Evolutionary conservation across 2,329 filamentous ascomycete genomes (phyloP).

Genomic region (Pseudogymnoascus sp.): DNA sequence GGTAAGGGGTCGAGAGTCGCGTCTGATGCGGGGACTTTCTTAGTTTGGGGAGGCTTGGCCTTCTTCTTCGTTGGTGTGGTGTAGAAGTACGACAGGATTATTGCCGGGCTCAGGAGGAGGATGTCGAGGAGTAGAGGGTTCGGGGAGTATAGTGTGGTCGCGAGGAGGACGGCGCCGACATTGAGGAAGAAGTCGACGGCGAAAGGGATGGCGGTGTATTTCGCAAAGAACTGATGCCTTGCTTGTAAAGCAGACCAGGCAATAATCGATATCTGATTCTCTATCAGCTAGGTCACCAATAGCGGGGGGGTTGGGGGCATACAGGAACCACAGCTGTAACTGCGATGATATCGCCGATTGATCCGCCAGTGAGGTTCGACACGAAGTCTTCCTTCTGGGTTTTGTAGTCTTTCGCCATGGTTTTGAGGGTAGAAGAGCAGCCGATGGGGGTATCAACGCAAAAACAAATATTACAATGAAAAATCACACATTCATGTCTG

Average conservation of each 20-base stretch:
- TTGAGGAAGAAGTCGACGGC: constrained; percentile 83
- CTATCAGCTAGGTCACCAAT: constrained; percentile 22
- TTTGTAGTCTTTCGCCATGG: constrained; percentile 62
- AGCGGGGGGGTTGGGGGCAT: constrained; percentile 31
- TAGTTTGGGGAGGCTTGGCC: constrained; percentile 40
- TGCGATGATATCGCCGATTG: constrained; percentile 76
- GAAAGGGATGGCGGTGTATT: constrained; percentile 61
- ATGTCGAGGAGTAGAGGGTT: constrained; percentile 66
- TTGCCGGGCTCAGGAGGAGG: constrained; percentile 65
- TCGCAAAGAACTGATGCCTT: constrained; percentile 74
- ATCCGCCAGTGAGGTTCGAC: constrained; percentile 78
- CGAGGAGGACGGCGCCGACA: constrained; percentile 72
- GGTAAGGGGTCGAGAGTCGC: constrained; percentile 50
- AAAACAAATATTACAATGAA: constrained; percentile 3
- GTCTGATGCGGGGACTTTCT: constrained; percentile 31
- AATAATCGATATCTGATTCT: constrained; percentile 63
- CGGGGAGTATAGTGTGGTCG: constrained; percentile 76
- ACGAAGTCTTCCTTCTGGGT: constrained; percentile 92
- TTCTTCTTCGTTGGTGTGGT: constrained; percentile 45
- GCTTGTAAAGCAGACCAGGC: constrained; percentile 87
- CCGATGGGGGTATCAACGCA: background rate
- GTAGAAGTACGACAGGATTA: constrained; percentile 45
- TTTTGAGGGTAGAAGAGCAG: background rate
- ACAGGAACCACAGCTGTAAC: constrained; percentile 83
- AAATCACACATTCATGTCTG: background rate